Evolutionary conservation across 108 stramenopile species (phyloP).

Genomic region (Discostella stelligeroides): DNA sequence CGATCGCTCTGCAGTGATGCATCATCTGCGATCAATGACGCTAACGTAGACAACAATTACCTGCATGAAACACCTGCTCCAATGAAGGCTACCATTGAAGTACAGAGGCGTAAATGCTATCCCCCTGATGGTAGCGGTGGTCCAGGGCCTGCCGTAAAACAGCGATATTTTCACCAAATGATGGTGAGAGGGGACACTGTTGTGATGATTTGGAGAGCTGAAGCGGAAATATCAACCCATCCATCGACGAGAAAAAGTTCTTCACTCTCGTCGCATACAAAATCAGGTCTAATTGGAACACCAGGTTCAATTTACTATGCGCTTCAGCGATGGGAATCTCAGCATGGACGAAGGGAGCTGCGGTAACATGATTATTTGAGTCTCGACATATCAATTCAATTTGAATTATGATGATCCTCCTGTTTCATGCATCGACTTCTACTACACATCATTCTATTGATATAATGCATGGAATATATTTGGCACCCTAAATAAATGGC

Average conservation of each 20-base stretch:
- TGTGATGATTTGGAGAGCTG: constrained; percentile 77
- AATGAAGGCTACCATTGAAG: constrained; percentile 47
- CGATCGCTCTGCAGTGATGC: constrained; percentile 25
- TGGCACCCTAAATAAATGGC: no score
- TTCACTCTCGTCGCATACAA: constrained; percentile 17
- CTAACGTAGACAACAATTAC: not conserved
- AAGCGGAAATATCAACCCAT: constrained; percentile 50
- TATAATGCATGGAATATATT: no score
- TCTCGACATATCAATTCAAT: no score
- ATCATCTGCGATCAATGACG: not conserved
- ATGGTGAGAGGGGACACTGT: constrained; percentile 84
- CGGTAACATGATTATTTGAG: not conserved
- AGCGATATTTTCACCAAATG: constrained; percentile 70
- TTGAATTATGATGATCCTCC: no score
- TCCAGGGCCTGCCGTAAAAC: constrained; percentile 47
- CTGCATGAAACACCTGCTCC: constrained; percentile 19
- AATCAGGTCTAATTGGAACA: constrained; percentile 28
- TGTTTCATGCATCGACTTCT: no score
- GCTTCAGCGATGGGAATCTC: constrained; percentile 35
- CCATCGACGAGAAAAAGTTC: constrained; percentile 46
- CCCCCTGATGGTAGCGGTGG: constrained; percentile 47
- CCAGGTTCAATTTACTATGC: constrained; percentile 43
- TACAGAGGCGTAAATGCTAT: constrained; percentile 45
- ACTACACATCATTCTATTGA: no score
- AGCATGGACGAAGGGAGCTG: constrained; percentile 1